Evolutionary conservation across 306 rosid genomes (phyloP), one percentile per base, ranked within the genome.

Genomic region (Sesbania bispinosa): DNA sequence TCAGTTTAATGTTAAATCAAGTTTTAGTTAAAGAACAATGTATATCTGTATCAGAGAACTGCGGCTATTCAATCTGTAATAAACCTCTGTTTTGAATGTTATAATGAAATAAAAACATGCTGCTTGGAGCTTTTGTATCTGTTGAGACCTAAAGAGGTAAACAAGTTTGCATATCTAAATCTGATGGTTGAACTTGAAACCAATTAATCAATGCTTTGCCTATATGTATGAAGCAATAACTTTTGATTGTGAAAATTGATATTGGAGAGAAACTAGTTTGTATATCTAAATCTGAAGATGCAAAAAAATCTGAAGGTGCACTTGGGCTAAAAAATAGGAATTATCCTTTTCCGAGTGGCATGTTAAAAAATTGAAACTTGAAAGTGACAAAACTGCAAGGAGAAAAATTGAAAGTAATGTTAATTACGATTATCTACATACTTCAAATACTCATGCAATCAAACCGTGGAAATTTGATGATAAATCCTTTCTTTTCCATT

Each of bases 21-120:
- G 53, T 61, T 80, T n/a, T 70, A 69, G 30, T 57, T 43, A 23
- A 57, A 61, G 66, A 42, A 43, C 46, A 3, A 0, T 52, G 51
- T 32, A 43, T 29, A 50, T 72, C 13, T 67, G 52, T 36, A 14
- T 36, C 39, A 2, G 8, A 26, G 59, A 61, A 70, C 60, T 30
- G 32, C 36, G 42, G 11, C 10, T 55, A 14, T 65, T 38, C 16
- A 24, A 32, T 64, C 19, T 48, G 29, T 18, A 36, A 57, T 57
- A 38, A 36, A 63, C 62, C 39, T 60, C 0, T 63, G 47, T 47
- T 65, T 55, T 33, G 53, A 55, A 45, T 55, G 20, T 18, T 19
- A n/a, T 11, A 32, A 33, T 48, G 1, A 66, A 46, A 58, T 24
- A 2, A 36, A 16, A 41, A 53, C 5, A 27, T 53, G 32, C 21